Base-by-base conservation (phyloP, 768 basidiomycete genomes). In the Lactarius quietus region DNA sequence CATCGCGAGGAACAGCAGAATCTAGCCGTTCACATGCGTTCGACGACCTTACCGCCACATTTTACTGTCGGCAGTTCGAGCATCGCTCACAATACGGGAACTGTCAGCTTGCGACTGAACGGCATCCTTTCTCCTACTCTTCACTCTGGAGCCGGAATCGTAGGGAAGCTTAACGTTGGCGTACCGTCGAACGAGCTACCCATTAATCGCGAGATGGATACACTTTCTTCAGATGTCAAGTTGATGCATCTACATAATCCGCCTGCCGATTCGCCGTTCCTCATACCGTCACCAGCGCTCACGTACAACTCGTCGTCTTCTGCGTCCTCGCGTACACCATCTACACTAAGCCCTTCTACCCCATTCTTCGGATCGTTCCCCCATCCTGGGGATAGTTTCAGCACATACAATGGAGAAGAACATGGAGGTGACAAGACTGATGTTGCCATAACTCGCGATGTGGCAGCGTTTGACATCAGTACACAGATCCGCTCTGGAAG, bases 261-360 rank as follows among this genome's bases (percentile, higher is more conserved):
- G 10, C 41, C 64, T 29, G 55, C 63, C 23, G 69, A 70, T 35
- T 85, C 85, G 15, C 84, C 87, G 1, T 78, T 82, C 45, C 76
- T 86, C 60, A 80, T 87, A 35, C 69, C 69, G 29, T 89, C 88
- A 5, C 88, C 88, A 12, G 82, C 87, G 9, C 78, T 89, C 64
- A 89, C 86, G 18, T 89, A 86, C 70, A 65, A 69, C 58, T 69
- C 69, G 15, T 69, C 68, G 23, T 63, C 67, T 6, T 68, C 69
- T 31, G 57, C 63, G 14, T 85, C 85, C n/a, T 85, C 81, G 26
- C 78, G 79, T 52, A 85, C 87, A 31, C 83, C 86, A 18, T 84
- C 85, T 43, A 87, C 85, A 33, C 78, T 88, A 61, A 89, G 88
- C 71, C 88, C 88, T 20, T 82, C 86, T 14, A 89, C 87, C 14